Conservation (phyloP, 2,329 filamentous ascomycete species). For the Aspergillus transmontanensis region DNA sequence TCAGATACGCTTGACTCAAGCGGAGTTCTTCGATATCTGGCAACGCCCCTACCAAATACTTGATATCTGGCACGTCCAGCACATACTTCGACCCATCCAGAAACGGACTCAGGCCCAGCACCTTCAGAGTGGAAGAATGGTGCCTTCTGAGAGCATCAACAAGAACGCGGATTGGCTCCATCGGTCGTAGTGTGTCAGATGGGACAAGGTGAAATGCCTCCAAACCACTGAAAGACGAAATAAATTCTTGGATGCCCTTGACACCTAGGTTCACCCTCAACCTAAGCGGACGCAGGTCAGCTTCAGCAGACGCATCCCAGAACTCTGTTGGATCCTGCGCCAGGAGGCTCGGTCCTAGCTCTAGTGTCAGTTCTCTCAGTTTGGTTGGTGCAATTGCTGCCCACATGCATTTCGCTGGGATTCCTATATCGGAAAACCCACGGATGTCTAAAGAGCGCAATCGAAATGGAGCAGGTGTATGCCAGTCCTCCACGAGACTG, state of each 20-base stretch:
- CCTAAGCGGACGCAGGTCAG: not conserved
- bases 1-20: not conserved
- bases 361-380: not conserved
- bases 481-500: not conserved
- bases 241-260: not conserved
- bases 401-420: not conserved
- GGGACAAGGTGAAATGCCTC: not conserved
- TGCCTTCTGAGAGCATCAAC: not conserved
- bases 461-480: not conserved
- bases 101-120: not conserved
- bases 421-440: not conserved
- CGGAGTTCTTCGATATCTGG: not conserved
- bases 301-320: not conserved
- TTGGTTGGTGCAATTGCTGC: not conserved
- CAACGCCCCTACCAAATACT: not conserved
- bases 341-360: not conserved
- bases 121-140: not conserved
- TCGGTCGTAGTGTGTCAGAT: not conserved
- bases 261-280: not conserved
- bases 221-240: not conserved
- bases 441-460: conserved; percentile 3
- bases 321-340: not conserved
- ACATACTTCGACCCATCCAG: not conserved
- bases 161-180: not conserved
- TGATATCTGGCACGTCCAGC: not conserved